Evolutionary conservation across 2,329 filamentous ascomycete genomes (phyloP).

Genomic region (Lachnellula cervina): DNA sequence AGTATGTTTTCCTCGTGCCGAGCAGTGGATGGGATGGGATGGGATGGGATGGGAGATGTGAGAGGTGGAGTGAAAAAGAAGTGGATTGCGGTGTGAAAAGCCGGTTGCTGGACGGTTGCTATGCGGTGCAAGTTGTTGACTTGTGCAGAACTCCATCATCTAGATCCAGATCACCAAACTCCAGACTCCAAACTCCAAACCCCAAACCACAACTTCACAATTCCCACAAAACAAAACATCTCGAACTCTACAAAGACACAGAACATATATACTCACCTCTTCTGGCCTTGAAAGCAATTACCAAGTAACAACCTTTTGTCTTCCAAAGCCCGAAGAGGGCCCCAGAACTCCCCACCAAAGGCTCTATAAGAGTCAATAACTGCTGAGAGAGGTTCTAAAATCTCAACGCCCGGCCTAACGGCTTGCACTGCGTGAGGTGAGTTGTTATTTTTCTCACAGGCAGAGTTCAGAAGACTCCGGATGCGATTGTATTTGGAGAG

Average conservation of each 20-base stretch:
- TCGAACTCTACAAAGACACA: neutral
- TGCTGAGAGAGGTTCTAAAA: conserved; percentile 44
- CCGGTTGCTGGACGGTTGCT: neutral
- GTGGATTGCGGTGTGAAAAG: neutral
- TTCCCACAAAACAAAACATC: neutral
- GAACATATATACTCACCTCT: neutral
- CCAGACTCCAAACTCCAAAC: neutral
- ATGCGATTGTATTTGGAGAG: too few relatives aligned
- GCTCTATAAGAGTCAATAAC: conserved; percentile 37
- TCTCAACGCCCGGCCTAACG: conserved; percentile 67
- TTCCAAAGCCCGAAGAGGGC: conserved; percentile 27
- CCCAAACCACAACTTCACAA: too few relatives aligned
- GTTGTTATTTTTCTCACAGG: conserved; percentile 23
- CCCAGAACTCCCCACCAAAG: conserved; percentile 13
- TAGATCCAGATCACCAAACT: neutral
- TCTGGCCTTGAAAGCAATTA: conserved; percentile 19
- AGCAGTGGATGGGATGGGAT: neutral
- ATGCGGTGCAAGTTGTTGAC: neutral
- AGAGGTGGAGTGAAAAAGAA: neutral
- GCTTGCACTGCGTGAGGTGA: conserved; percentile 81
- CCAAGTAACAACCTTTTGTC: conserved; percentile 5
- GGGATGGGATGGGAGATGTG: too few relatives aligned
- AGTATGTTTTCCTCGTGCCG: neutral
- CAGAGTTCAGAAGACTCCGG: too few relatives aligned
- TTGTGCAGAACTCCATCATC: neutral